A percentile compares a stretch with the other conserved stretches of the same genome.
Evolutionary conservation across 306 rosid species (phyloP).

Genomic region (Pueraria montana): DNA sequence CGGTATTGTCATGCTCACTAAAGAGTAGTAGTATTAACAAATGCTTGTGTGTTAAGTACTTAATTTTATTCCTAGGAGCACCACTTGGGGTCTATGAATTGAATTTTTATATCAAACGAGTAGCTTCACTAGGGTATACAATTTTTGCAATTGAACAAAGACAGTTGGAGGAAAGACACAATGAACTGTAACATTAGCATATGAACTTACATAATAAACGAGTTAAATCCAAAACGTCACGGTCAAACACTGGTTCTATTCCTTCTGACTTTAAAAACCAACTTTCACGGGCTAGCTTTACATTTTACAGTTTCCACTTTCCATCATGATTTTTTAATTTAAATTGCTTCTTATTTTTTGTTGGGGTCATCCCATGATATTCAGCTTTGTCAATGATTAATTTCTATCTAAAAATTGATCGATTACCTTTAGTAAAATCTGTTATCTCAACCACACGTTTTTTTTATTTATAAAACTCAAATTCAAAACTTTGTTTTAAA

Average conservation of each 20-base stretch:
- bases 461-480: too few relatives aligned
- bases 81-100: conserved; percentile 23
- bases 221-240: conserved; percentile 31
- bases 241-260: conserved; percentile 33
- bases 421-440: too few relatives aligned
- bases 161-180: conserved; percentile 40
- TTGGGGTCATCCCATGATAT: too few relatives aligned
- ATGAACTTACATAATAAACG: background rate
- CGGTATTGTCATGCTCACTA: conserved; percentile 47
- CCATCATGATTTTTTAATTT: conserved; percentile 1
- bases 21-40: conserved; percentile 23
- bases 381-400: too few relatives aligned
- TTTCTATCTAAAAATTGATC: too few relatives aligned
- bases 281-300: conserved; percentile 38
- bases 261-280: conserved; percentile 6
- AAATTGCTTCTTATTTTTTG: too few relatives aligned
- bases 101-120: conserved; percentile 25
- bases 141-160: conserved; percentile 44
- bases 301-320: conserved; percentile 25
- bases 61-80: conserved; percentile 28
- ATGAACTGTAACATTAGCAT: conserved; percentile 46
- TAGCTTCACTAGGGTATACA: conserved; percentile 27
- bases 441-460: too few relatives aligned
- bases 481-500: too few relatives aligned
- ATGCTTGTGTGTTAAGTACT: background rate